Conservation (phyloP, 2,329 filamentous ascomycete species). For the Colletotrichum echinochloae region DNA sequence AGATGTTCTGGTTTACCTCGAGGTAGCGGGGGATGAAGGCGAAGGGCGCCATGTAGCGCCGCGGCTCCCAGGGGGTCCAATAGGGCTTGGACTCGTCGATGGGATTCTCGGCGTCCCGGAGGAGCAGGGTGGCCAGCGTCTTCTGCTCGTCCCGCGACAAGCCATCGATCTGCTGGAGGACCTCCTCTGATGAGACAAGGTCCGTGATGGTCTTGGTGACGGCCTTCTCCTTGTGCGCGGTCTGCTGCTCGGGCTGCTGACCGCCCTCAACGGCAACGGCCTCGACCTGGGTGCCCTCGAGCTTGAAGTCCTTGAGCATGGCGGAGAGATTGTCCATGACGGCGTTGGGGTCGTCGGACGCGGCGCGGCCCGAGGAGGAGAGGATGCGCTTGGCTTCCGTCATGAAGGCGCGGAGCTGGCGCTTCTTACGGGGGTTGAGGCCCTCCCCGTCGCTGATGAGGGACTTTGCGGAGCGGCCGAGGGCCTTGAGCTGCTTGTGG, state of each 20-base stretch:
- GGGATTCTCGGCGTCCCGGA: constrained; percentile 78
- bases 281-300: constrained; percentile 50
- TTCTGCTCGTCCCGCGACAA: constrained; percentile 63
- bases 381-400: constrained; percentile 73
- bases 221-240: constrained; percentile 16
- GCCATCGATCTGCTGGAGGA: constrained; percentile 44
- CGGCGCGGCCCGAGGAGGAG: constrained; percentile 58
- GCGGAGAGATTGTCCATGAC: constrained; percentile 67
- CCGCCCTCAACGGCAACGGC: constrained; percentile 24
- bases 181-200: constrained; percentile 24
- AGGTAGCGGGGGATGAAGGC: constrained; percentile 95
- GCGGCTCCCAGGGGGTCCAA: constrained; percentile 88
- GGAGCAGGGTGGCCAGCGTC: constrained; percentile 68
- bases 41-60: constrained; percentile 89
- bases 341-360: constrained; percentile 51
- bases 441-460: constrained; percentile 65
- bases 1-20: constrained; percentile 98
- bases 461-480: constrained; percentile 69
- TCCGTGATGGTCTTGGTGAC: constrained; percentile 14
- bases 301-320: constrained; percentile 60
- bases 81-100: constrained; percentile 85
- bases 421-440: constrained; percentile 79
- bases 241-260: constrained; percentile 43
- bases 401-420: constrained; percentile 79
- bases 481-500: constrained; percentile 57